Conservation (phyloP, 2,329 filamentous ascomycete genomes). For the Aspergillus spinulosporus region DNA sequence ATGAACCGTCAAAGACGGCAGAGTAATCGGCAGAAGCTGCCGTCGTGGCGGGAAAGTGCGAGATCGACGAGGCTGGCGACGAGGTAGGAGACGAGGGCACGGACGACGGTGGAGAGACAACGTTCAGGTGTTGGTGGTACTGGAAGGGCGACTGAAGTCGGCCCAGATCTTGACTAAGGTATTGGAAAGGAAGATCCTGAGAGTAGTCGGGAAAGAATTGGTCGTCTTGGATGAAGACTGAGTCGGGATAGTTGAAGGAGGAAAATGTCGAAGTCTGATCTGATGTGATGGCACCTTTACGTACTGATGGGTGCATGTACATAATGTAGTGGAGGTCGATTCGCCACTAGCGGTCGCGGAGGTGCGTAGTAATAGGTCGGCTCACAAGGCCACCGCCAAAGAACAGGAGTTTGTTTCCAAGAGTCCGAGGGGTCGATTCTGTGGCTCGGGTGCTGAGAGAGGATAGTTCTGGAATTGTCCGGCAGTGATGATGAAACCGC, state of each 20-base stretch:
- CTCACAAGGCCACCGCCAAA: conserved; percentile 22
- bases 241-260: conserved; percentile 31
- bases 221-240: conserved; percentile 43
- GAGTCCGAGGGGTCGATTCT: conserved; percentile 27
- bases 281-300: conserved; percentile 44
- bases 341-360: conserved; percentile 23
- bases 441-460: conserved; percentile 12
- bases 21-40: conserved; percentile 28
- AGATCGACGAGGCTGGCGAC: conserved; percentile 37
- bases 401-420: not conserved
- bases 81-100: conserved; percentile 36
- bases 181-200: conserved; percentile 28
- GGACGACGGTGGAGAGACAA: conserved; percentile 41
- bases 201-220: conserved; percentile 36
- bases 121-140: conserved; percentile 31
- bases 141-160: conserved; percentile 38
- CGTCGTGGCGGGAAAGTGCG: conserved; percentile 31
- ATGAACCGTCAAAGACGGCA: conserved; percentile 27
- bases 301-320: conserved; percentile 41
- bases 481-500: not conserved
- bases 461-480: conserved; percentile 11
- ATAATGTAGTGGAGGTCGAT: conserved; percentile 35
- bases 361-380: conserved; percentile 26
- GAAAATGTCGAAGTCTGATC: conserved; percentile 30
- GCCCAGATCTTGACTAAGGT: conserved; percentile 27